Conservation (phyloP, 2,329 filamentous ascomycete species). For the Stagonosporopsis rhizophila region DNA sequence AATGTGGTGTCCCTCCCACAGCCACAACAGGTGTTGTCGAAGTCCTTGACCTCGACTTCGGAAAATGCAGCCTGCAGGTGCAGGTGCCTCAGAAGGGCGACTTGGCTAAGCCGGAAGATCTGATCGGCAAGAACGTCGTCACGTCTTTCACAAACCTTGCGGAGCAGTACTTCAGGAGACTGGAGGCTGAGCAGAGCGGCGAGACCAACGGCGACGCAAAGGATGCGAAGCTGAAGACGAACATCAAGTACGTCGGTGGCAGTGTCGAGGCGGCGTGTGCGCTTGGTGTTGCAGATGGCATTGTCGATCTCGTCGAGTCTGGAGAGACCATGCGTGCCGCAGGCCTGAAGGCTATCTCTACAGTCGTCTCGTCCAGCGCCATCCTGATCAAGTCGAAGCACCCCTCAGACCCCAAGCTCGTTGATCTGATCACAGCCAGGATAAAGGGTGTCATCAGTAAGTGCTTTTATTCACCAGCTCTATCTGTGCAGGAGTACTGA, state of each 20-base stretch:
- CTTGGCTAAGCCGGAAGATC: slow-evolving; percentile 72
- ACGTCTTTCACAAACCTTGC: slow-evolving; percentile 92
- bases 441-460: slow-evolving; percentile 90
- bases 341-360: slow-evolving; percentile 91
- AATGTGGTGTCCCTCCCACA: slow-evolving; percentile 64
- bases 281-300: slow-evolving; percentile 92
- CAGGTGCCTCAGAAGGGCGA: slow-evolving; percentile 88
- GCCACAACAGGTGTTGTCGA: slow-evolving; percentile 71
- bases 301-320: slow-evolving; percentile 97
- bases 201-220: slow-evolving; percentile 45
- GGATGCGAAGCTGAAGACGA: slow-evolving; percentile 73
- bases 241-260: slow-evolving; percentile 91
- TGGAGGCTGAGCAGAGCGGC: slow-evolving; percentile 65
- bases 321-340: slow-evolving; percentile 98
- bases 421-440: slow-evolving; percentile 83
- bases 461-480: slow-evolving; percentile 24
- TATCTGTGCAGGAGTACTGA: slow-evolving; percentile 17
- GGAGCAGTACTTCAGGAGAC: slow-evolving; percentile 79
- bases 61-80: slow-evolving; percentile 91
- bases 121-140: slow-evolving; percentile 91
- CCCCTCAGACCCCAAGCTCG: slow-evolving; percentile 78
- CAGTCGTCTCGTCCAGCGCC: slow-evolving; percentile 85
- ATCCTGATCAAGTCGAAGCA: slow-evolving; percentile 90
- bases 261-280: slow-evolving; percentile 98
- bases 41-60: slow-evolving; percentile 89